A percentile compares a stretch with the other conserved stretches of the same genome.
Conservation (phyloP, 2,329 filamentous ascomycete species). For the Canariomyces notabilis region DNA sequence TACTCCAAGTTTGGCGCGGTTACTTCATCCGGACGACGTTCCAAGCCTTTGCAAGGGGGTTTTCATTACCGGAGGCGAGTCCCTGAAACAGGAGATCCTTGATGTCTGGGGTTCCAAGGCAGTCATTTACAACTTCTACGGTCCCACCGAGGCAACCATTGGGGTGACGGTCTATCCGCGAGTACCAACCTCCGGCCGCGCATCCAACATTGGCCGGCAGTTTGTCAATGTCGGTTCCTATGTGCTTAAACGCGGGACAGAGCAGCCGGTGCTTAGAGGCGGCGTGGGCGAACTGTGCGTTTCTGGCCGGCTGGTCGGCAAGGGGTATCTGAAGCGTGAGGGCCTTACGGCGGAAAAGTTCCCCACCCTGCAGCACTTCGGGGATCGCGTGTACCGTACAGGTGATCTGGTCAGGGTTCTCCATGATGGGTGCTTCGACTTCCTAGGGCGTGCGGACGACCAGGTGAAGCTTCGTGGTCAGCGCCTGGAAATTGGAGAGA, state of each 20-base stretch:
- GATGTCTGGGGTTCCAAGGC: conserved; percentile 74
- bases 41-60: conserved; percentile 75
- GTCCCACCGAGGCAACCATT: conserved; percentile 89
- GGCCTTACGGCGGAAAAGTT: conserved; percentile 77
- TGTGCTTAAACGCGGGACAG: conserved; percentile 66
- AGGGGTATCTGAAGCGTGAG: conserved; percentile 76
- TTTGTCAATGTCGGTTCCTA: conserved; percentile 86
- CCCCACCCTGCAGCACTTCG: conserved; percentile 53
- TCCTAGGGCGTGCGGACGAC: conserved; percentile 81
- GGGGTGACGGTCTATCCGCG: conserved; percentile 86
- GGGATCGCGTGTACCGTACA: conserved; percentile 72
- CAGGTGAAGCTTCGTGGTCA: conserved; percentile 91
- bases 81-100: conserved; percentile 81
- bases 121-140: conserved; percentile 89
- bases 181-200: conserved; percentile 70
- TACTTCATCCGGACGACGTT: conserved; percentile 74
- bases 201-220: conserved; percentile 81
- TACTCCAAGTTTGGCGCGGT: conserved; percentile 77
- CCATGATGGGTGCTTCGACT: conserved; percentile 77
- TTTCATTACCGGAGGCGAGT: conserved; percentile 90
- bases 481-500: conserved; percentile 83
- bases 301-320: conserved; percentile 79
- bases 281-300: conserved; percentile 85
- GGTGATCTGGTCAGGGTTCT: conserved; percentile 82
- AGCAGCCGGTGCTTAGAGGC: conserved; percentile 67